Percentiles rank a stretch among this genome's conserved stretches.
phyloP scores from a whole-genome alignment of 257 asterid genomes.

The Nicotiana tomentosiformis region DNA sequence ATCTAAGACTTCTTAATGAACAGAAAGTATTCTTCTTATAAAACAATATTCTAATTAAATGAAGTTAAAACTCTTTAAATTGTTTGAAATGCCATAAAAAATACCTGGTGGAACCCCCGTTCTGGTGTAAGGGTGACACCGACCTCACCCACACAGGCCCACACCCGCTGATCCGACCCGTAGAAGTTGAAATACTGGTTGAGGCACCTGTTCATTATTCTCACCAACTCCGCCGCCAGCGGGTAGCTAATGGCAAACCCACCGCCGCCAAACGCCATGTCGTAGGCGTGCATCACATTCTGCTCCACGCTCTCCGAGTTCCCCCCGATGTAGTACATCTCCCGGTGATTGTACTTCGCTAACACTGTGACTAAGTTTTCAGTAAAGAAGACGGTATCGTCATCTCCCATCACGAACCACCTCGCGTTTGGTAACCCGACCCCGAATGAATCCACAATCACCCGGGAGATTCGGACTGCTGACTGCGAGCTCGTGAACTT shows the following conservation, averaged over 20 bases:
- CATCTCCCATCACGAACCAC: constrained; percentile 99
- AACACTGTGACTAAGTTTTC: constrained; percentile 67
- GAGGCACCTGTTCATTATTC: constrained; percentile 66
- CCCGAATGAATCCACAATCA: constrained; percentile 57
- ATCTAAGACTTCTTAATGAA: too few species aligned
- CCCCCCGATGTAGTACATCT: constrained; percentile 77
- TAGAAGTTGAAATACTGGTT: constrained; percentile 62
- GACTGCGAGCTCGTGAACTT: constrained; percentile 41
- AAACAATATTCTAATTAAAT: too few species aligned
- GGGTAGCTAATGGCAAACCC: constrained; percentile 81
- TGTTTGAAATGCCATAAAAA: too few species aligned
- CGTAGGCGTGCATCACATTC: constrained; percentile 68
- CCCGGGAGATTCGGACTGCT: constrained; percentile 77
- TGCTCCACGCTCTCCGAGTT: constrained; percentile 89
- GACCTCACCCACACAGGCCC: constrained; percentile 83
- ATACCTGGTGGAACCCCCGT: constrained; percentile 92
- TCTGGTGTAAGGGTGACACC: constrained; percentile 66
- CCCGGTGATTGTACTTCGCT: constrained; percentile 63
- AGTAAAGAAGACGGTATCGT: constrained; percentile 80
- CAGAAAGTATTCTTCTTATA: too few species aligned
- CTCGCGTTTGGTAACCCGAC: constrained; percentile 56
- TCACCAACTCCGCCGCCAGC: constrained; percentile 51
- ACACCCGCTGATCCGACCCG: constrained; percentile 88
- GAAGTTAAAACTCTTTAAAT: too few species aligned
- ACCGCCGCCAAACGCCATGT: constrained; percentile 96